These are phyloP conservation scores for Xylaria sp. DNA, from an alignment of 2,329 filamentous ascomycete species.

Conservation along the genomic window DNA sequence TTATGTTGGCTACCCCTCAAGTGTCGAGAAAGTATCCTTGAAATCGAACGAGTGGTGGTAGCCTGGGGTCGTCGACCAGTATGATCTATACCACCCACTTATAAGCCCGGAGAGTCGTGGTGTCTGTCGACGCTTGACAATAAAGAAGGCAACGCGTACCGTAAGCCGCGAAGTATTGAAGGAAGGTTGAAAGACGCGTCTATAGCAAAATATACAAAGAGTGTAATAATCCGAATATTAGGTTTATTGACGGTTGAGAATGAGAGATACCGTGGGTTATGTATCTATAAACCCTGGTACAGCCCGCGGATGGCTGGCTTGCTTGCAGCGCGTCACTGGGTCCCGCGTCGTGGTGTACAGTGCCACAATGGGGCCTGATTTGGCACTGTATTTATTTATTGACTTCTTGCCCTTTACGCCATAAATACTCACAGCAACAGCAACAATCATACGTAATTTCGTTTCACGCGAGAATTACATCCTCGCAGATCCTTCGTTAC, in stretches of 20 bases:
- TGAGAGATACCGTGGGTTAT: constrained; percentile 28
- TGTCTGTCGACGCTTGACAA: neutral
- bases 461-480: constrained; percentile 5
- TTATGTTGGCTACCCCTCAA: neutral
- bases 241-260: constrained; percentile 17
- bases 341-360: constrained; percentile 39
- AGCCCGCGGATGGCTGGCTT: constrained; percentile 28
- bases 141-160: neutral
- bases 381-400: constrained; percentile 38
- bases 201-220: constrained; percentile 19
- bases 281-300: constrained; percentile 26
- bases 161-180: neutral
- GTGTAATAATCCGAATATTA: constrained; percentile 9
- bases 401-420: constrained; percentile 30
- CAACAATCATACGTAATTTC: constrained; percentile 17
- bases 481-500: neutral
- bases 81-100: constrained; percentile 1
- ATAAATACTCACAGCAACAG: neutral
- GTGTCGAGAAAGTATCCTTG: neutral
- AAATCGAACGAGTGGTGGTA: constrained; percentile 18
- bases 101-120: neutral
- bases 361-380: neutral
- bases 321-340: constrained; percentile 34
- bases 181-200: constrained; percentile 18
- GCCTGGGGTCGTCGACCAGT: constrained; percentile 16